These are phyloP conservation scores for Neopestalotiopsis rosae DNA, from an alignment of 2,329 filamentous ascomycete genomes.

Conservation along the genomic window DNA sequence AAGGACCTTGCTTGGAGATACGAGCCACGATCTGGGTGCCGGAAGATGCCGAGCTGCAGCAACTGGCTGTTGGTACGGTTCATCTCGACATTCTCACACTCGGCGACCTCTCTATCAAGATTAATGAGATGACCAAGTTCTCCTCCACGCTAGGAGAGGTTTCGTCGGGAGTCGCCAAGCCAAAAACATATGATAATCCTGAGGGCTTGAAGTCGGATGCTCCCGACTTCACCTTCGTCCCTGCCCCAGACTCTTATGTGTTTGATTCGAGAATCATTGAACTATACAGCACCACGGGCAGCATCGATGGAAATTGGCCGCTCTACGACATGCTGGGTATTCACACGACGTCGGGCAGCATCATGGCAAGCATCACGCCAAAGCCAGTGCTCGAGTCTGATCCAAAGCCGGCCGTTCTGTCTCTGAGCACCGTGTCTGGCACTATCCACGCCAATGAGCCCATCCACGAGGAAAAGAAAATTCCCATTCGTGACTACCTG, in stretches of 20 bases:
- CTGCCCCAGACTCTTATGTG: slow-evolving; percentile 41
- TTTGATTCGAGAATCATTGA: slow-evolving; percentile 49
- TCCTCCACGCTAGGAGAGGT: slow-evolving; percentile 46
- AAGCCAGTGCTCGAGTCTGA: slow-evolving; percentile 40
- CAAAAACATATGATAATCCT: slow-evolving; percentile 26
- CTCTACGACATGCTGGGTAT: slow-evolving; percentile 55
- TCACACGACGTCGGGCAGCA: slow-evolving; percentile 48
- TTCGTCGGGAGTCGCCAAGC: slow-evolving; percentile 36
- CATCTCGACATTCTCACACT: slow-evolving; percentile 46
- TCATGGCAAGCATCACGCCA: slow-evolving; percentile 47
- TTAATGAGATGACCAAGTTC: slow-evolving; percentile 41
- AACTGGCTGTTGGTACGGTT: slow-evolving; percentile 40
- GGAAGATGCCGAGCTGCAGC: slow-evolving; percentile 40
- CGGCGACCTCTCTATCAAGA: slow-evolving; percentile 40
- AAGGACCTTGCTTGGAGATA: slow-evolving; percentile 53
- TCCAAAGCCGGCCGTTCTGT: slow-evolving; percentile 46
- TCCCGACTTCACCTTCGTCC: slow-evolving; percentile 30
- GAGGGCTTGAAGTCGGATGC: background rate
- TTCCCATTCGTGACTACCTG: slow-evolving; percentile 54
- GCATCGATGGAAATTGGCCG: slow-evolving; percentile 55
- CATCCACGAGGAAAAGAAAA: slow-evolving; percentile 32
- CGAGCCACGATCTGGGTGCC: slow-evolving; percentile 54
- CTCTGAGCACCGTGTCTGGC: slow-evolving; percentile 50
- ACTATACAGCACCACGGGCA: slow-evolving; percentile 48
- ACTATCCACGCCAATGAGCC: slow-evolving; percentile 47